Percentiles rank a stretch among this genome's conserved stretches.
phyloP scores from a whole-genome alignment of 176 grass and related monocot genomes.

The Phyllostachys edulis region DNA sequence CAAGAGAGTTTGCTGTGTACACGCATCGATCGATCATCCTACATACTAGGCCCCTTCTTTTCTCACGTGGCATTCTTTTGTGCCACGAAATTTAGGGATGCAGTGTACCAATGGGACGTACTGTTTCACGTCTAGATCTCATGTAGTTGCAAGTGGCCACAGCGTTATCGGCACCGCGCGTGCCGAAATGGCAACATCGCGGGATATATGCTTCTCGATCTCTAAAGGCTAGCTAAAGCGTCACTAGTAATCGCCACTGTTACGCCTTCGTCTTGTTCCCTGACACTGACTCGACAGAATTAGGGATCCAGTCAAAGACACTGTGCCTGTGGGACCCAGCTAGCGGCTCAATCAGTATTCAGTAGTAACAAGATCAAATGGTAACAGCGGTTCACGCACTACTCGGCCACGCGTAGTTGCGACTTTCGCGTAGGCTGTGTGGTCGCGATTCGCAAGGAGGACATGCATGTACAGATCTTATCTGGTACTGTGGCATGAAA shows the following conservation, averaged over 20 bases:
- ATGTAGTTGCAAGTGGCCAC: background rate
- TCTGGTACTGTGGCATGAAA: background rate
- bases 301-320: slow-evolving; percentile 39
- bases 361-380: background rate
- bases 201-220: background rate
- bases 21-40: background rate
- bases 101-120: background rate
- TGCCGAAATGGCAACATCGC: background rate
- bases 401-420: background rate
- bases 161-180: background rate
- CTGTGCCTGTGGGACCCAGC: background rate
- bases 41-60: background rate
- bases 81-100: background rate
- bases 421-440: background rate
- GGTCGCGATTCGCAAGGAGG: background rate
- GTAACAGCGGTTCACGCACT: background rate
- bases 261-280: background rate
- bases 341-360: too few species aligned
- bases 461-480: background rate
- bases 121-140: background rate
- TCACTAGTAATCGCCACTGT: background rate
- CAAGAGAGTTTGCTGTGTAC: background rate
- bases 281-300: slow-evolving; percentile 14
- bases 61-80: background rate
- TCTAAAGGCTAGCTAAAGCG: background rate